Percentiles rank a stretch among this genome's conserved stretches.
These are phyloP conservation scores for Tricholoma sp. DNA, from an alignment of 768 basidiomycete species.

Conservation along the genomic window DNA sequence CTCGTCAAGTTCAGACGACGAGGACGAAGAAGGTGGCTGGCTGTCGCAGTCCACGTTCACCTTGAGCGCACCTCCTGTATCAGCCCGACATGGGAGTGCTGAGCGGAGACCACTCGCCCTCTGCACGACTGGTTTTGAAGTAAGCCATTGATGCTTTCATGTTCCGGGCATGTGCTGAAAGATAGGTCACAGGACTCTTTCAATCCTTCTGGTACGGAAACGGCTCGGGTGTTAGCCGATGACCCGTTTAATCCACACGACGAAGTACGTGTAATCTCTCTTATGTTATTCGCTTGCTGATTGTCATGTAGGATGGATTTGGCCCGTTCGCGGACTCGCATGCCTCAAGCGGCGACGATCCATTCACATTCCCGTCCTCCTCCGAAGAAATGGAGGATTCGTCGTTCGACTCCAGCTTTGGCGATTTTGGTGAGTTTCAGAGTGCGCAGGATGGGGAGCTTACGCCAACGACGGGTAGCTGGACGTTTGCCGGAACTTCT, in stretches of 20 bases:
- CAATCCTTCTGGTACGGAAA: slow-evolving; percentile 28
- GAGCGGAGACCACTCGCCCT: slow-evolving; percentile 38
- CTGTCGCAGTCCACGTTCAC: slow-evolving; percentile 72
- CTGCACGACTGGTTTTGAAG: slow-evolving; percentile 46
- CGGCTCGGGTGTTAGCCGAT: slow-evolving; percentile 30
- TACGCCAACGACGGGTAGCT: slow-evolving; percentile 65
- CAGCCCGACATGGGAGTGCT: slow-evolving; percentile 36
- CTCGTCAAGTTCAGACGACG: slow-evolving; percentile 56
- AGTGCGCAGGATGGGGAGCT: slow-evolving; percentile 42
- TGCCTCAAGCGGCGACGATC: slow-evolving; percentile 40
- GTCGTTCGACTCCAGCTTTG: slow-evolving; percentile 62
- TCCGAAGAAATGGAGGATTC: slow-evolving; percentile 62
- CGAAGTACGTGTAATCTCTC: slow-evolving; percentile 36
- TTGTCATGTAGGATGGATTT: slow-evolving; percentile 50
- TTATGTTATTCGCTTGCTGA: neutral
- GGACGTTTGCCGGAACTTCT: slow-evolving; percentile 51
- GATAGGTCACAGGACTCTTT: slow-evolving; percentile 46
- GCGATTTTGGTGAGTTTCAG: slow-evolving; percentile 80
- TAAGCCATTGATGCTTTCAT: slow-evolving; percentile 25
- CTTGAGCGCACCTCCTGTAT: slow-evolving; percentile 43
- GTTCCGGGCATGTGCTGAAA: neutral
- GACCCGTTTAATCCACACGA: slow-evolving; percentile 50
- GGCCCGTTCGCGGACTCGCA: slow-evolving; percentile 77
- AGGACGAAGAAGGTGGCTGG: slow-evolving; percentile 81
- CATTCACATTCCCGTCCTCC: slow-evolving; percentile 50